Conservation (phyloP, 441 rosid genomes). For the Brassica hybrid region DNA sequence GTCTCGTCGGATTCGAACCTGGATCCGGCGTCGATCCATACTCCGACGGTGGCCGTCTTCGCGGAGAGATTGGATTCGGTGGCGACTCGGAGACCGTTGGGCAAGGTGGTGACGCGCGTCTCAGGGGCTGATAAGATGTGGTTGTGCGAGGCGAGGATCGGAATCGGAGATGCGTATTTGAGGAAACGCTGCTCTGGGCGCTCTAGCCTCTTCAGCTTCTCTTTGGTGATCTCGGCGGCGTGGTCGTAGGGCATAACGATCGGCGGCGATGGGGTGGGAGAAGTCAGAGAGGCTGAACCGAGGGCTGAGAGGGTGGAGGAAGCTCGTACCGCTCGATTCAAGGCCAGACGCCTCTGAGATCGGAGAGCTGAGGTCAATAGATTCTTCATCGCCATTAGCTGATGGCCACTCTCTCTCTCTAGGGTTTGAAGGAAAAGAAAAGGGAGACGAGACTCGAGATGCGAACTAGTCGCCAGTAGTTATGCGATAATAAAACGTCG, state of each 20-base stretch:
- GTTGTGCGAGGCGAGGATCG: conserved; percentile 61
- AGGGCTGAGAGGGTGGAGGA: conserved; percentile 52
- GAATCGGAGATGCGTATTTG: conserved; percentile 89
- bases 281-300: conserved; percentile 46
- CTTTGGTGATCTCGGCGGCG: conserved; percentile 64
- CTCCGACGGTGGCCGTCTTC: conserved; percentile 92
- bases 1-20: conserved; percentile 81
- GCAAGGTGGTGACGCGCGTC: conserved; percentile 85
- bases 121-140: conserved; percentile 88
- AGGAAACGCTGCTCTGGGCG: conserved; percentile 86
- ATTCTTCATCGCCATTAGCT: conserved; percentile 65
- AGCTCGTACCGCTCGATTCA: conserved; percentile 30
- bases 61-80: conserved; percentile 86
- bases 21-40: conserved; percentile 99
- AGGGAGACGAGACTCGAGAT: conserved; percentile 37
- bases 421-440: conserved; percentile 42
- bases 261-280: conserved; percentile 53
- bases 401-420: conserved; percentile 31
- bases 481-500: conserved; percentile 2
- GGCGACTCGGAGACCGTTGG: conserved; percentile 90
- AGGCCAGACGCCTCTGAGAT: conserved; percentile 44
- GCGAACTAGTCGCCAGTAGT: conserved; percentile 32
- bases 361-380: conserved; percentile 65
- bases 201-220: conserved; percentile 67
- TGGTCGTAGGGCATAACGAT: conserved; percentile 83